These are phyloP conservation scores for Knoxia roxburghii DNA, from an alignment of 257 asterid species.

Conservation along the genomic window DNA sequence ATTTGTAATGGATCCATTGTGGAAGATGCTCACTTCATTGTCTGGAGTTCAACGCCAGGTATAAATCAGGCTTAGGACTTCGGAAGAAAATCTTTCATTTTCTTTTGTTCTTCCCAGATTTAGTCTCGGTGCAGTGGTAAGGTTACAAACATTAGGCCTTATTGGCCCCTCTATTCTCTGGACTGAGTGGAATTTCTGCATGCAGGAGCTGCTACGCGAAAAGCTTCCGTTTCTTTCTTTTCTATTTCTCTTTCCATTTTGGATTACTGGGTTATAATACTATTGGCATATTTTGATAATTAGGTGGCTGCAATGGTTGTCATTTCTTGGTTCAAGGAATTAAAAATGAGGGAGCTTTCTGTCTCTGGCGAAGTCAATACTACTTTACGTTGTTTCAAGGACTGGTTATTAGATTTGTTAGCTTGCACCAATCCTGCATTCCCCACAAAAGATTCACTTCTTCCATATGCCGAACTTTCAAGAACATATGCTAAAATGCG, in stretches of 20 bases:
- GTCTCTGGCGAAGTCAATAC: slow-evolving; percentile 43
- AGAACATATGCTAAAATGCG: slow-evolving; percentile 93
- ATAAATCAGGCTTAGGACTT: slow-evolving; percentile 13
- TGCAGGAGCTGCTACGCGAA: too few relatives aligned
- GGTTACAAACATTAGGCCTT: too few relatives aligned
- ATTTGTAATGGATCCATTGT: slow-evolving; percentile 63
- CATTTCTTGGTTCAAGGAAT: slow-evolving; percentile 91
- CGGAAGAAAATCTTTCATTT: not conserved
- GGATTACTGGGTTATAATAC: not conserved
- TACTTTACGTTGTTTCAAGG: slow-evolving; percentile 60
- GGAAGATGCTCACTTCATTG: slow-evolving; percentile 76
- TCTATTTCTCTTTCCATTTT: not conserved
- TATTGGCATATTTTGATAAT: slow-evolving; percentile 3
- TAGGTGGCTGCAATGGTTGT: slow-evolving; percentile 94
- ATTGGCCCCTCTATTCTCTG: too few relatives aligned
- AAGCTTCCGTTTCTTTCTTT: not conserved
- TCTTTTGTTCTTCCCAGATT: too few relatives aligned
- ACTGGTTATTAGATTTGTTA: slow-evolving; percentile 63
- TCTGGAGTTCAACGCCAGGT: slow-evolving; percentile 99
- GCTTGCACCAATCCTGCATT: slow-evolving; percentile 88
- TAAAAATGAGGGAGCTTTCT: slow-evolving; percentile 31
- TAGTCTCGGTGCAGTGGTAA: too few relatives aligned
- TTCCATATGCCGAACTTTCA: slow-evolving; percentile 89
- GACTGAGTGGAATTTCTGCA: too few relatives aligned
- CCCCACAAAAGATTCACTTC: slow-evolving; percentile 78